Conservation (phyloP, 805 yeast genomes). For the Hanseniaspora taiwanica region DNA sequence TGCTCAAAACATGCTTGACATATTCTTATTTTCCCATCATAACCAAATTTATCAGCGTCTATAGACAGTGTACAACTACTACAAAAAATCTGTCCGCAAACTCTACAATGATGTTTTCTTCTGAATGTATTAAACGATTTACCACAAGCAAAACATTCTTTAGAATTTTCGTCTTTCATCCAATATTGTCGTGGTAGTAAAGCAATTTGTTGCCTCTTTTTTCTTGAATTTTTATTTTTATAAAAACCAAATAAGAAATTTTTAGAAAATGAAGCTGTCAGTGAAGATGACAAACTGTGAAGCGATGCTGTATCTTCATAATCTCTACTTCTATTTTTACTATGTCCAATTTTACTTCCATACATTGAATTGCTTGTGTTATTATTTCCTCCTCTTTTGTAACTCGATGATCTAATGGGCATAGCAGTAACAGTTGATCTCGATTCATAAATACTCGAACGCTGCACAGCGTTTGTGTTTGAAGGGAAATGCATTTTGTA, state of each 20-base stretch:
- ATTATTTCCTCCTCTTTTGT: conserved; percentile 3
- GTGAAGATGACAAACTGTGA: conserved; percentile 27
- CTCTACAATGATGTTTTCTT: conserved; percentile 87
- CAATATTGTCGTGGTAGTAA: conserved; percentile 58
- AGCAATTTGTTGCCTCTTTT: conserved; percentile 7
- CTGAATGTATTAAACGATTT: conserved; percentile 72
- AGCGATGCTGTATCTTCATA: conserved; percentile 25
- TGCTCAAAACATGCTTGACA: conserved; percentile 59
- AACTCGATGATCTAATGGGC: conserved; percentile 17
- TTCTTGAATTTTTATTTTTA: conserved; percentile 13
- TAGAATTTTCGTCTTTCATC: conserved; percentile 91
- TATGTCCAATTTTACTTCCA: background rate
- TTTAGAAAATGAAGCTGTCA: conserved; percentile 30
- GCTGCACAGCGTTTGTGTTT: conserved; percentile 5
- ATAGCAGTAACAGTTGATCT: conserved; percentile 22
- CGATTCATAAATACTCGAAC: conserved; percentile 23
- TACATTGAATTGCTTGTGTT: background rate
- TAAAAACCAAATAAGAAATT: conserved; percentile 31
- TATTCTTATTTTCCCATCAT: conserved; percentile 58
- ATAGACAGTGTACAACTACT: conserved; percentile 64
- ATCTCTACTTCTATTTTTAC: conserved; percentile 11
- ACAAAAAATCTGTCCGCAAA: conserved; percentile 94
- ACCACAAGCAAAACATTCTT: conserved; percentile 77
- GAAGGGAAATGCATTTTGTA: background rate
- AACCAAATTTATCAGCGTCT: conserved; percentile 49